phyloP scores from a whole-genome alignment of 2,329 filamentous ascomycete genomes.

The Nigrograna mackinnonii region DNA sequence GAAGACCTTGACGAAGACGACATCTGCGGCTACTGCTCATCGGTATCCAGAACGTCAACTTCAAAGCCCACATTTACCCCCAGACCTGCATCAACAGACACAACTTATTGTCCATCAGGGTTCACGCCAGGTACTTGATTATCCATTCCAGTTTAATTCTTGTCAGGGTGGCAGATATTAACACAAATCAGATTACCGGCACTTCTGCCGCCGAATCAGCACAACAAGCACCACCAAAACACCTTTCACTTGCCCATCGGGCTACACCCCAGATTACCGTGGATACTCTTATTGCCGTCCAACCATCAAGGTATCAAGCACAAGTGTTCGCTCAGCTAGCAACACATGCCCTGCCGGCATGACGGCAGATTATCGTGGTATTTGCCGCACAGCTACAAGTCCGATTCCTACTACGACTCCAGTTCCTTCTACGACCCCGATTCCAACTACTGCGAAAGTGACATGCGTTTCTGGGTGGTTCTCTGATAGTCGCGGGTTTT shows the following conservation, averaged over 20 bases:
- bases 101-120: slow-evolving; percentile 2
- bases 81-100: neutral
- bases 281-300: slow-evolving; percentile 5
- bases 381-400: neutral
- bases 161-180: neutral
- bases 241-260: slow-evolving; percentile 1
- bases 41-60: neutral
- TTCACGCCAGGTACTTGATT: slow-evolving; percentile 1
- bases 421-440: too few species aligned
- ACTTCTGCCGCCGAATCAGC: slow-evolving; percentile 1
- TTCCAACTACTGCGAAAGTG: too few species aligned
- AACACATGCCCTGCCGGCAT: neutral
- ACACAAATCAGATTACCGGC: slow-evolving; percentile 2
- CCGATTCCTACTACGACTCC: neutral
- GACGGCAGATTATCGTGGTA: slow-evolving; percentile 2
- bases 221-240: slow-evolving; percentile 1
- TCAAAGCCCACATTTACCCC: neutral
- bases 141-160: too few species aligned
- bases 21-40: neutral
- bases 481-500: too few species aligned
- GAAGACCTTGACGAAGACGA: neutral
- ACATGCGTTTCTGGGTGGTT: too few species aligned
- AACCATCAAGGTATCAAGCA: neutral
- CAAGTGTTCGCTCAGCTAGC: neutral
- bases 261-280: slow-evolving; percentile 4